Base-by-base conservation (phyloP, 2,329 filamentous ascomycete genomes). In the Fusarium sacchari region DNA sequence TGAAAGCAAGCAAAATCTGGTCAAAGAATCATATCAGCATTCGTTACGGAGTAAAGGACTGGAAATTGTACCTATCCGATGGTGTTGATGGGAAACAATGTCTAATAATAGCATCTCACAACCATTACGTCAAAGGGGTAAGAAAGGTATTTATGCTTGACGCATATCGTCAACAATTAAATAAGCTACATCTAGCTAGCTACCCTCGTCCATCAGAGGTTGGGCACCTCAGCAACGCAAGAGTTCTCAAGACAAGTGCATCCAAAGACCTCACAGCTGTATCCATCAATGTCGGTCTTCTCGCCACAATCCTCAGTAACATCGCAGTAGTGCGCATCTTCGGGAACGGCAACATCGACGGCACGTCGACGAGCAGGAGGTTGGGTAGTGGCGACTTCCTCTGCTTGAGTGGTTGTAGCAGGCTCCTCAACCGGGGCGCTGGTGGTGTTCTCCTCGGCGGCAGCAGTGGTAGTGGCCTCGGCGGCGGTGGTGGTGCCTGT, bases 61-160 rank as follows among this genome's bases (percentile, higher is more conserved):
- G 10, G 15, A 18, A 10, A 40, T 28, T 7, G 34, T 13, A 22
- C 22, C 4, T 18, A 13, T 30, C 9, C 6, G 1, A n/a, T 55
- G 22, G 8, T 15, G 30, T 14, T 15, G 18, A n/a, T 13, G 20
- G 24, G 12, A 28, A 28, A 10, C 1, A 7, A 14, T 18, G 15
- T 30, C 8, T 17, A 32, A 32, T 32, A 32, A 32, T 32, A 22
- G 24, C 34, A 26, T 1, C 13, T 55, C 24, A 55, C 20, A 37
- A 17, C 4, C 4, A 17, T 10, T 7, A 5, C 6, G 12, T 5
- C 24, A n/a, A 2, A 22, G 5, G 20, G 20, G 14, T 9, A 28
- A 30, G 24, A 30, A 14, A n/a, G 15, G 6, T 13, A 14, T 7
- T 18, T 6, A 13, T 36, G 11, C 15, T 2, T 42, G 20, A n/a